phyloP scores from a whole-genome alignment of 2,329 filamentous ascomycete species.

The Fusarium udum region DNA sequence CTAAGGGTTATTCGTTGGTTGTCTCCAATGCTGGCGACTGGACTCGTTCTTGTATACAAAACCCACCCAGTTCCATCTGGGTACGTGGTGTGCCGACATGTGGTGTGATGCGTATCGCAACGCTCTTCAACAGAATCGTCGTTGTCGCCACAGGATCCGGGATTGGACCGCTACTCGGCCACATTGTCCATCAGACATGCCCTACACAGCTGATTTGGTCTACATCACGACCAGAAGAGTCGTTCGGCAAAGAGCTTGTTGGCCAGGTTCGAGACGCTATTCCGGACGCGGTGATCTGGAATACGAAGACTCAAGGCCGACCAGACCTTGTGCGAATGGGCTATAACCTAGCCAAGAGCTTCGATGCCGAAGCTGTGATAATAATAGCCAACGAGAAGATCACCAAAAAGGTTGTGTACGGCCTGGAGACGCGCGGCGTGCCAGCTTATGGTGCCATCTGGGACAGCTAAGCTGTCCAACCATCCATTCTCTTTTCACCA shows the following conservation, averaged over 20 bases:
- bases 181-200: slow-evolving; percentile 60
- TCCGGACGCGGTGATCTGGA: slow-evolving; percentile 71
- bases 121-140: slow-evolving; percentile 71
- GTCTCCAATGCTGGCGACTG: slow-evolving; percentile 81
- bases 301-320: slow-evolving; percentile 68
- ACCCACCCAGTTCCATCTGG: slow-evolving; percentile 71
- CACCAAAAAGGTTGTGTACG: slow-evolving; percentile 74
- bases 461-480: slow-evolving; percentile 57
- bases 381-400: slow-evolving; percentile 76
- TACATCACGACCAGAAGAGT: slow-evolving; percentile 67
- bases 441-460: slow-evolving; percentile 79
- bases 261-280: slow-evolving; percentile 66
- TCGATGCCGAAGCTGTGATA: slow-evolving; percentile 74
- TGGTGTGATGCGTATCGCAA: slow-evolving; percentile 73
- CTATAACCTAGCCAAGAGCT: slow-evolving; percentile 64
- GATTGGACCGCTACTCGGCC: slow-evolving; percentile 73
- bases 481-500: neutral
- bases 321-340: slow-evolving; percentile 64
- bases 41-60: slow-evolving; percentile 71
- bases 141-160: slow-evolving; percentile 78
- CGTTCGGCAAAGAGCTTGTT: slow-evolving; percentile 68
- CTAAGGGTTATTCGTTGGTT: slow-evolving; percentile 70
- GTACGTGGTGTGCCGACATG: slow-evolving; percentile 73
- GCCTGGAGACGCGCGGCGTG: slow-evolving; percentile 71
- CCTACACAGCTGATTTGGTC: slow-evolving; percentile 75